Conservation (phyloP, 1,139 yeast genomes). For the Eremothecium sinecaudum region DNA sequence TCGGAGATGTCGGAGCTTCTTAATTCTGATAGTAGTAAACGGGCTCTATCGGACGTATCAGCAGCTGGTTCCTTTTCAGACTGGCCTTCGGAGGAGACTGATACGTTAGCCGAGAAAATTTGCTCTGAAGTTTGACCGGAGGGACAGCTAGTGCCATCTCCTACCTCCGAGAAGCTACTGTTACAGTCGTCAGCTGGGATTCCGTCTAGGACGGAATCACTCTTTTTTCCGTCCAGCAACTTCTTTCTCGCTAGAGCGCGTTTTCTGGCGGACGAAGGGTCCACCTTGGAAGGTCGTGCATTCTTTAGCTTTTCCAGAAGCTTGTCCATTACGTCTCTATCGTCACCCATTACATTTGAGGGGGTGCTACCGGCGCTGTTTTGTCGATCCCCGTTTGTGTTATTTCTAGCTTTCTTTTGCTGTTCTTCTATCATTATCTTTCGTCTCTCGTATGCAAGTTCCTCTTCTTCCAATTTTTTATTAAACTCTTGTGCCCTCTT, state of each 20-base stretch:
- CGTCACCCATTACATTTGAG: slow-evolving; percentile 32
- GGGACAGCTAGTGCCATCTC: background rate
- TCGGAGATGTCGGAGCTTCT: slow-evolving; percentile 23
- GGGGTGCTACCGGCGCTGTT: slow-evolving; percentile 14
- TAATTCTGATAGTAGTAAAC: slow-evolving; percentile 24
- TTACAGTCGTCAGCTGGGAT: slow-evolving; percentile 3
- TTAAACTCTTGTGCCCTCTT: slow-evolving; percentile 59
- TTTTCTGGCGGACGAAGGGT: slow-evolving; percentile 71
- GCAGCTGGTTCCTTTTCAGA: background rate
- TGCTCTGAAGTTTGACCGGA: background rate
- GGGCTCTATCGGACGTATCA: slow-evolving; percentile 26
- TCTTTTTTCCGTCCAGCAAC: slow-evolving; percentile 35
- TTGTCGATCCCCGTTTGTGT: slow-evolving; percentile 7
- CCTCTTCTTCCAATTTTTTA: slow-evolving; percentile 59
- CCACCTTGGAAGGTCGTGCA: slow-evolving; percentile 63
- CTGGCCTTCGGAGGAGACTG: slow-evolving; percentile 1
- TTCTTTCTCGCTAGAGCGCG: slow-evolving; percentile 69
- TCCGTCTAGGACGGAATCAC: slow-evolving; percentile 8
- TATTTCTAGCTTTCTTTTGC: slow-evolving; percentile 23
- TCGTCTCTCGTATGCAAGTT: slow-evolving; percentile 54
- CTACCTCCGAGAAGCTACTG: background rate
- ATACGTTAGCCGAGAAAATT: background rate
- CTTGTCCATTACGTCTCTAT: slow-evolving; percentile 60
- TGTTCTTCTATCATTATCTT: slow-evolving; percentile 48
- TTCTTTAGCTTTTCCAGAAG: slow-evolving; percentile 63